Percentiles rank a stretch among this genome's conserved stretches.
These are phyloP conservation scores for Aspergillus cejpii DNA, from an alignment of 2,329 filamentous ascomycete species.

Conservation along the genomic window DNA sequence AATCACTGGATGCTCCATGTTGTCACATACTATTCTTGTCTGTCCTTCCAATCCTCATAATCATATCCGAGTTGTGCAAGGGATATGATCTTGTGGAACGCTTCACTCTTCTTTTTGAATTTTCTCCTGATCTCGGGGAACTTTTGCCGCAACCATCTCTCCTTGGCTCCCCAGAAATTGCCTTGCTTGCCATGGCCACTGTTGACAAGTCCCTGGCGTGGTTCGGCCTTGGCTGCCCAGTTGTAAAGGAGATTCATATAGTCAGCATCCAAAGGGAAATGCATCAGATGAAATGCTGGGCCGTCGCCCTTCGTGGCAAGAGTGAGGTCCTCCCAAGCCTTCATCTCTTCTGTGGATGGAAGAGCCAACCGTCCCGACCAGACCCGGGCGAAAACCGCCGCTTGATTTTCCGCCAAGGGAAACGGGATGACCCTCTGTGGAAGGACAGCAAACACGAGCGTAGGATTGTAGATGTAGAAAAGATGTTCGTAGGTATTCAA, in stretches of 20 bases:
- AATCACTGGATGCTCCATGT: too few species aligned
- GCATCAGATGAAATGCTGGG: constrained; percentile 49
- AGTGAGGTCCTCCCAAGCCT: constrained; percentile 54
- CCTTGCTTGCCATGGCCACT: constrained; percentile 57
- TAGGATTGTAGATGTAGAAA: constrained; percentile 68
- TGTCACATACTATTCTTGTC: not conserved
- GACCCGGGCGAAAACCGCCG: constrained; percentile 66
- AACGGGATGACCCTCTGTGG: constrained; percentile 86
- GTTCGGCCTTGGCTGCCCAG: constrained; percentile 36
- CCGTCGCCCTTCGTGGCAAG: constrained; percentile 43
- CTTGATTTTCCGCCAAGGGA: constrained; percentile 70
- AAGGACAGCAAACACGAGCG: constrained; percentile 67
- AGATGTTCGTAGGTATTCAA: constrained; percentile 71
- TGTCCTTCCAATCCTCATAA: constrained; percentile 41
- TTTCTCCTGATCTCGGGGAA: constrained; percentile 64
- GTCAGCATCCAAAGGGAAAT: constrained; percentile 44
- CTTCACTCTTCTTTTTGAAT: constrained; percentile 61
- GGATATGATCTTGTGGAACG: constrained; percentile 51
- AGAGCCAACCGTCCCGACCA: constrained; percentile 66
- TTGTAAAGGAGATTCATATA: constrained; percentile 42
- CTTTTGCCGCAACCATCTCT: constrained; percentile 64
- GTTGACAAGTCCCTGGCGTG: constrained; percentile 37
- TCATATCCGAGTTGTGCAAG: constrained; percentile 67
- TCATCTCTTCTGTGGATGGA: constrained; percentile 60
- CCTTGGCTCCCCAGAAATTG: constrained; percentile 62